Evolutionary conservation across 2,329 filamentous ascomycete species (phyloP).

Genomic region (Pestalotiopsis fici): DNA sequence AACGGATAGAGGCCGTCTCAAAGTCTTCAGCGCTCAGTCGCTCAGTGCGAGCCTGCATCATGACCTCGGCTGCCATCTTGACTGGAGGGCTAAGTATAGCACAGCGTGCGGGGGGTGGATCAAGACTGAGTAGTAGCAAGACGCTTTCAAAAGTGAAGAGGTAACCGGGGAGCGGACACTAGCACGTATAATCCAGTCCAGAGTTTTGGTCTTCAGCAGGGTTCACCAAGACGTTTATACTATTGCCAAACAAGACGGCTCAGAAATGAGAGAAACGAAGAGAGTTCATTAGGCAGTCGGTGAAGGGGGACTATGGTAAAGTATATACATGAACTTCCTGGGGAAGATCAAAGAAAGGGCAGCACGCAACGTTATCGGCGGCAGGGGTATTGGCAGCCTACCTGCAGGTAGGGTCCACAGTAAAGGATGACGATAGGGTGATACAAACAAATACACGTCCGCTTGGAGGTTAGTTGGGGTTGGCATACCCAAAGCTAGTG

Average conservation of each 20-base stretch:
- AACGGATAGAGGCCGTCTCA: conserved; percentile 68
- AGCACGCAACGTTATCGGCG: not conserved
- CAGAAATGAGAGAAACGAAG: not conserved
- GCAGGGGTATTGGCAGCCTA: not conserved
- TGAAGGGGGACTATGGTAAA: not conserved
- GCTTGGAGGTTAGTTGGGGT: not conserved
- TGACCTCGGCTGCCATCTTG: conserved; percentile 28
- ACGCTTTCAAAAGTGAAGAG: conserved; percentile 10
- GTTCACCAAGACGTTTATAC: not conserved
- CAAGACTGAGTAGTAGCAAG: conserved; percentile 5
- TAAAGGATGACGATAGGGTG: not conserved
- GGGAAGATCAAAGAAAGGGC: conserved; percentile 1
- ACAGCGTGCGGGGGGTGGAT: not conserved
- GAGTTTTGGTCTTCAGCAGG: not conserved
- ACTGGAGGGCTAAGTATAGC: not conserved
- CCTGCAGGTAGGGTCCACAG: conserved; percentile 8
- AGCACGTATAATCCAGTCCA: conserved; percentile 18
- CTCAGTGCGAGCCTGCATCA: conserved; percentile 21
- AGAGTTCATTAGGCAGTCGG: not conserved
- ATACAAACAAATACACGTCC: not conserved
- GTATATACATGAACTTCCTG: not conserved
- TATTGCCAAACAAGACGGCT: not conserved
- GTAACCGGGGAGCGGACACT: conserved; percentile 14
- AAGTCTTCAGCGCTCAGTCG: conserved; percentile 54
- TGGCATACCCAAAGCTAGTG: not conserved